phyloP scores from a whole-genome alignment of 1,284 basidiomycete genomes.

The Somion occarium region DNA sequence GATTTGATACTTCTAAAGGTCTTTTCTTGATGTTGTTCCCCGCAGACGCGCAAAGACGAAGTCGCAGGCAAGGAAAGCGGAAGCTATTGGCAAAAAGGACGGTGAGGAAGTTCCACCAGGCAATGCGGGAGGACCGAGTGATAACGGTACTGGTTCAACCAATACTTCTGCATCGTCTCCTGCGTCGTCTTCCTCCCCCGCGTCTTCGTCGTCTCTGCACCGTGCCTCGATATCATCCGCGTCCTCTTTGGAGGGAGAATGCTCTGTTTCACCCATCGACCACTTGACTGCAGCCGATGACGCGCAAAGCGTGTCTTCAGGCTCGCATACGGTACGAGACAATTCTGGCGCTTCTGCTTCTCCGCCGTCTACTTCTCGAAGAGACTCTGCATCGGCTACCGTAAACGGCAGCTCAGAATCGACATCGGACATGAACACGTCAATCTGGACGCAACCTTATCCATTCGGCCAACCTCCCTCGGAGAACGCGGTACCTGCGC shows the following conservation, averaged over 20 bases:
- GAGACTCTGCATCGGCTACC: not conserved
- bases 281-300: not conserved
- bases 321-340: not conserved
- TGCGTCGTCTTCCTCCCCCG: not conserved
- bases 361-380: not conserved
- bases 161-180: slow-evolving; percentile 6
- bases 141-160: slow-evolving; percentile 1
- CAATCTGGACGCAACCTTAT: slow-evolving; percentile 5
- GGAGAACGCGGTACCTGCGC: not conserved
- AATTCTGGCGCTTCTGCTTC: not conserved
- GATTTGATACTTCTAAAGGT: slow-evolving; percentile 9
- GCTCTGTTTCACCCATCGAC: not conserved
- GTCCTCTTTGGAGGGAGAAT: not conserved
- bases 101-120: not conserved
- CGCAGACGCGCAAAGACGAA: slow-evolving; percentile 81
- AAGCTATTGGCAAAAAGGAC: slow-evolving; percentile 8
- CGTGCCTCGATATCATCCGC: not conserved
- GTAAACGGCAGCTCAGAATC: not conserved
- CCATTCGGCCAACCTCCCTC: slow-evolving; percentile 6
- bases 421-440: not conserved
- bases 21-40: not conserved
- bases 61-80: slow-evolving; percentile 35
- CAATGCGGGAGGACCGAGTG: not conserved
- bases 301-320: not conserved
- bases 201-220: not conserved